A percentile compares a stretch with the other conserved stretches of the same genome.
phyloP scores from a whole-genome alignment of 345 rosid species.

The Lepidium sativum region DNA sequence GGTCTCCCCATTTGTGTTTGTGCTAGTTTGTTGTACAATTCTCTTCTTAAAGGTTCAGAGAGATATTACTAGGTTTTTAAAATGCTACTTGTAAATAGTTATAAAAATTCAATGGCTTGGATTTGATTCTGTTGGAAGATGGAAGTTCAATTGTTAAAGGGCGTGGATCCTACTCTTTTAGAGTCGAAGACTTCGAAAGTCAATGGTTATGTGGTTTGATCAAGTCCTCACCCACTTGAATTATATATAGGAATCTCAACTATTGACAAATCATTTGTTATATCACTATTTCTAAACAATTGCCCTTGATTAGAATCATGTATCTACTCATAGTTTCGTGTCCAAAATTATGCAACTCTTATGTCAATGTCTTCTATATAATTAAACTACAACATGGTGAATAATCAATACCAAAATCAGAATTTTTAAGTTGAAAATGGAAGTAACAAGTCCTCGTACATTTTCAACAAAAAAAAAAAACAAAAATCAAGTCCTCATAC shows the following conservation, averaged over 20 bases:
- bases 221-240: not conserved
- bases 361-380: too few relatives aligned
- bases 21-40: not conserved
- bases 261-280: not conserved
- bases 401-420: too few relatives aligned
- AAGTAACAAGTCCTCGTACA: too few relatives aligned
- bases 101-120: not conserved
- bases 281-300: not conserved
- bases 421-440: too few relatives aligned
- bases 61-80: not conserved
- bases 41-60: not conserved
- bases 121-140: not conserved
- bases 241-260: not conserved
- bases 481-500: too few relatives aligned
- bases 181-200: slow-evolving; percentile 13
- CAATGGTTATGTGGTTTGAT: not conserved
- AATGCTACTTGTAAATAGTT: not conserved
- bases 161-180: not conserved
- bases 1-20: slow-evolving; percentile 13
- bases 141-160: not conserved
- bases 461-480: too few relatives aligned
- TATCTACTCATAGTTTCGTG: too few relatives aligned
- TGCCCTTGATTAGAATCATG: too few relatives aligned
- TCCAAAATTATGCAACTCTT: too few relatives aligned
- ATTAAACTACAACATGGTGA: too few relatives aligned